phyloP scores from a whole-genome alignment of 768 basidiomycete species.

The Mycena galopus region DNA sequence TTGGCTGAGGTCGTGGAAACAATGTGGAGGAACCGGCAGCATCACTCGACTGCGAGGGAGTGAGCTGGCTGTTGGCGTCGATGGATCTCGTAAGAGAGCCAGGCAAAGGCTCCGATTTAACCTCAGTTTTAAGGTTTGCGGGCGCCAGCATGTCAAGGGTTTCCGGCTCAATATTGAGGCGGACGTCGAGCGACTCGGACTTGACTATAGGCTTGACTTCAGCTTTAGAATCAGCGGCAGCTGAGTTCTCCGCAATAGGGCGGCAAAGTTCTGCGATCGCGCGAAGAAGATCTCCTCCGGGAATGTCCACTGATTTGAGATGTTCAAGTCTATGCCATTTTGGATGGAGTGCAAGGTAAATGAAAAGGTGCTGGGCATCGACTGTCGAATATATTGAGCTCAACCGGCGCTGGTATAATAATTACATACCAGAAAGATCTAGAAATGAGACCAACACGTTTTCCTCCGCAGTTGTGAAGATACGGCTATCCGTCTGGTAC shows the following conservation, averaged over 20 bases:
- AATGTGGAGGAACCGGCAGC: neutral
- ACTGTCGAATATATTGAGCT: constrained; percentile 1
- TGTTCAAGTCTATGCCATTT: constrained; percentile 23
- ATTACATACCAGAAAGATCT: constrained; percentile 13
- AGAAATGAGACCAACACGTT: neutral
- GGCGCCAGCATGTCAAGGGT: no score
- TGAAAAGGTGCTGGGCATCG: constrained; percentile 24
- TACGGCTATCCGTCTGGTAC: constrained; percentile 1
- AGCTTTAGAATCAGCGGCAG: no score
- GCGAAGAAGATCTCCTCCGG: constrained; percentile 4
- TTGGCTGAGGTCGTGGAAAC: neutral
- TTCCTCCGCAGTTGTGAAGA: constrained; percentile 12
- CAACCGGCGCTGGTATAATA: neutral
- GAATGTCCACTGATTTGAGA: constrained; percentile 12
- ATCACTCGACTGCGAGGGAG: no score
- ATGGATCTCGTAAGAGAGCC: no score
- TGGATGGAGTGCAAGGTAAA: constrained; percentile 19
- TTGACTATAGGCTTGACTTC: no score
- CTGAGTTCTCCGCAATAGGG: neutral
- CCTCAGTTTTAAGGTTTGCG: neutral
- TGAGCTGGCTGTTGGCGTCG: neutral
- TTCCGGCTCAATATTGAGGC: no score
- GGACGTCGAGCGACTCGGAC: no score
- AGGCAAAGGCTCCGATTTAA: neutral
- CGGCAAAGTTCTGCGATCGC: constrained; percentile 15